A percentile compares a stretch with the other conserved stretches of the same genome.
phyloP scores from a whole-genome alignment of 176 grass and related monocot genomes.

The Cymbopogon citratus region DNA sequence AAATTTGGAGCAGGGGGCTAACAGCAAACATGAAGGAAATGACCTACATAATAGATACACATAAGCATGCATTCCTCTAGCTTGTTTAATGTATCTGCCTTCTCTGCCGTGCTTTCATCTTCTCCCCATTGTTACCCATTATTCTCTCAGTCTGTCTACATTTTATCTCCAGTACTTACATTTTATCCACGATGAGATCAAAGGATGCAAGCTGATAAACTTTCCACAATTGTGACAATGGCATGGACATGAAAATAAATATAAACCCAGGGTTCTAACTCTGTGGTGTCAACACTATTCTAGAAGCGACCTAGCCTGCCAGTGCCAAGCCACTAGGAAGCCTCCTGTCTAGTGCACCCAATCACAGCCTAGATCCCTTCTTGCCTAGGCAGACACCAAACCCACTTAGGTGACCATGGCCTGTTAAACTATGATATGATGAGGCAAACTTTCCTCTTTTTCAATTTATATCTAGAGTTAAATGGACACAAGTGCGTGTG shows the following conservation, averaged over 20 bases:
- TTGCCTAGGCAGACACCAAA: neutral
- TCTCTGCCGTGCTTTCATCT: neutral
- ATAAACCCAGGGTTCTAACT: neutral
- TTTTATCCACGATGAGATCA: conserved; percentile 8
- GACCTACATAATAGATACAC: neutral
- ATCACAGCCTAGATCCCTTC: neutral
- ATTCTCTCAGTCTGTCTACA: neutral
- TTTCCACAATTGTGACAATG: neutral
- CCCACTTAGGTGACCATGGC: neutral
- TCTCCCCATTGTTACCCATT: neutral
- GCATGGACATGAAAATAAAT: neutral
- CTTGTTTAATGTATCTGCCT: neutral
- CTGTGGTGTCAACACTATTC: neutral
- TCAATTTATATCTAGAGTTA: neutral
- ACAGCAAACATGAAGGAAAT: neutral
- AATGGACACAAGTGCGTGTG: neutral
- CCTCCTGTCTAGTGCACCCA: neutral
- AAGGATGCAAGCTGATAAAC: neutral
- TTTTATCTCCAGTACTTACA: neutral
- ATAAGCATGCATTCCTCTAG: conserved; percentile 2
- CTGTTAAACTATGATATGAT: neutral
- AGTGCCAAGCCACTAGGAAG: neutral
- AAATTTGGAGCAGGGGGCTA: neutral
- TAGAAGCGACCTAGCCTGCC: neutral
- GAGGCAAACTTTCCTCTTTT: neutral